Percentiles rank a stretch among this genome's conserved stretches.
Conservation (phyloP, 140 eudicot species). For the Eryngium alpinum region DNA sequence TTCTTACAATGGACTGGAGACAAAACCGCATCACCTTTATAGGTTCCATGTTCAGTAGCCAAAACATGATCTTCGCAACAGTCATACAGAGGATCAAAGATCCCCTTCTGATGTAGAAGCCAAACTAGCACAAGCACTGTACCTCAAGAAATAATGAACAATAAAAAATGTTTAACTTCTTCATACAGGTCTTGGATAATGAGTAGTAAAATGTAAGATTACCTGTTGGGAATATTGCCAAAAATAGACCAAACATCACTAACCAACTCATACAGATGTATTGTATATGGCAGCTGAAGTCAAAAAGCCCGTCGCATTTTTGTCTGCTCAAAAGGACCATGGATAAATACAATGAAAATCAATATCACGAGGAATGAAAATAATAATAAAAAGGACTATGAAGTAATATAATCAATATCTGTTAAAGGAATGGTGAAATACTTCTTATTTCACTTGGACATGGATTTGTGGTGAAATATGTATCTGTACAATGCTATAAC, state of each 20-base stretch:
- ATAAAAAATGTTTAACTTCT: constrained; percentile 5
- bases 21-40: constrained; percentile 17
- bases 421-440: neutral
- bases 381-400: neutral
- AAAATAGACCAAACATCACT: constrained; percentile 60
- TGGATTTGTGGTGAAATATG: neutral
- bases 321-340: constrained; percentile 37
- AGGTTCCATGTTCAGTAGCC: constrained; percentile 29
- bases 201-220: neutral
- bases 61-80: constrained; percentile 82
- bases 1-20: constrained; percentile 22
- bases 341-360: too few relatives aligned
- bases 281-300: constrained; percentile 73
- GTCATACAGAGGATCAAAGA: constrained; percentile 87
- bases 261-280: constrained; percentile 90
- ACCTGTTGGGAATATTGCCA: constrained; percentile 85
- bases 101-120: constrained; percentile 86
- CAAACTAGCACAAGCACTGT: constrained; percentile 63
- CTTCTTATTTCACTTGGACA: neutral
- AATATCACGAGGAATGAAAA: neutral
- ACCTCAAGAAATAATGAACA: constrained; percentile 6
- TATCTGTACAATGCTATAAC: neutral
- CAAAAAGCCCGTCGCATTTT: constrained; percentile 66
- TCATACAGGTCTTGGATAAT: neutral
- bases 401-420: neutral